Conservation (phyloP, 2,329 filamentous ascomycete species). For the Aureobasidium vineae region DNA sequence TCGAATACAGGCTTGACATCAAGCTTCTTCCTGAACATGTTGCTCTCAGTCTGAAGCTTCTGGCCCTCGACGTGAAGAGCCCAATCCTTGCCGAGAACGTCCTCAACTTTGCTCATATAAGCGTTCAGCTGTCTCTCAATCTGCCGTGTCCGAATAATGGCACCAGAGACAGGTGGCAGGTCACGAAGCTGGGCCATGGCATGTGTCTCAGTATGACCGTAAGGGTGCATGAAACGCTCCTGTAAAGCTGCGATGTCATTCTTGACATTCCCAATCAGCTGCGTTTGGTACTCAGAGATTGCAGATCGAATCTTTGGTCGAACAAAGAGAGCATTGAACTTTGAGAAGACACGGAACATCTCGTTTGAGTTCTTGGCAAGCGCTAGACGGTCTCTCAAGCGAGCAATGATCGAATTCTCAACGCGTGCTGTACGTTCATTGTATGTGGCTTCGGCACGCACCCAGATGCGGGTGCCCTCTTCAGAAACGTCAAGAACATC, state of each 20-base stretch:
- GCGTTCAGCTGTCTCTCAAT: constrained; percentile 93
- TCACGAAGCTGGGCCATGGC: constrained; percentile 98
- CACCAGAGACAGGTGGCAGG: constrained; percentile 90
- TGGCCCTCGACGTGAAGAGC: constrained; percentile 90
- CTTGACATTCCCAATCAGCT: constrained; percentile 97
- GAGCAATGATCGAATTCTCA: constrained; percentile 97
- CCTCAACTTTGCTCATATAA: constrained; percentile 99
- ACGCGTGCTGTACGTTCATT: constrained; percentile 96
- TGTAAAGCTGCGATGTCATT: constrained; percentile 90
- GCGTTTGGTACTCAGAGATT: constrained; percentile 96
- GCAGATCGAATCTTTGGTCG: constrained; percentile 98
- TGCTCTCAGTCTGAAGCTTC: constrained; percentile 87
- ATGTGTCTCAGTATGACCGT: constrained; percentile 95
- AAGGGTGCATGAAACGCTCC: constrained; percentile 98
- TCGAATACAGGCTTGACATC: constrained; percentile 93
- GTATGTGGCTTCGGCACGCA: constrained; percentile 90
- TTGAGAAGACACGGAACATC: constrained; percentile 99
- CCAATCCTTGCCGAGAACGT: constrained; percentile 94
- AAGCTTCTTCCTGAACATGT: constrained; percentile 92
- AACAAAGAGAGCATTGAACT: constrained; percentile 98
- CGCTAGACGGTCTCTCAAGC: constrained; percentile 84
- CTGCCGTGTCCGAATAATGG: constrained; percentile 96
- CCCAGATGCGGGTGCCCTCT: constrained; percentile 89
- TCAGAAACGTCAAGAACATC: constrained; percentile 89
- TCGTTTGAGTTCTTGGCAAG: constrained; percentile 97